These are phyloP conservation scores for Marasmius sp. DNA, from an alignment of 1,284 basidiomycete genomes.

Conservation along the genomic window DNA sequence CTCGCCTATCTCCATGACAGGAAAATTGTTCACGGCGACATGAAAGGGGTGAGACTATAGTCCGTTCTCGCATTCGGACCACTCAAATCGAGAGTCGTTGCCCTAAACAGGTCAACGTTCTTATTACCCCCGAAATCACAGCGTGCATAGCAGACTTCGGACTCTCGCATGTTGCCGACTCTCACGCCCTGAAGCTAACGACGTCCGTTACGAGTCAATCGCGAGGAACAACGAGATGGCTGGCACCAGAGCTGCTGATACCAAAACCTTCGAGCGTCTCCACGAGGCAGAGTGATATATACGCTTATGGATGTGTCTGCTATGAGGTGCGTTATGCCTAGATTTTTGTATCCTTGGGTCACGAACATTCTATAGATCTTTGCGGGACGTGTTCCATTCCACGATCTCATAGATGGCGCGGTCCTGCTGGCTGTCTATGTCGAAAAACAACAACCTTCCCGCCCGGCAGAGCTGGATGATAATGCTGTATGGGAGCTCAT, in stretches of 20 bases:
- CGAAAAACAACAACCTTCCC: no score
- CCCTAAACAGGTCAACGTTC: neutral
- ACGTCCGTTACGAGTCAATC: neutral
- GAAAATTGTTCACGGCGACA: slow-evolving; percentile 36
- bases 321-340: neutral
- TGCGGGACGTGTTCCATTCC: no score
- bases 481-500: no score
- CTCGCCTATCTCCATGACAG: slow-evolving; percentile 33
- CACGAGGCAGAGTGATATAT: neutral
- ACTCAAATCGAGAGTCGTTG: neutral
- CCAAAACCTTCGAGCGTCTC: neutral
- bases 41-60: slow-evolving; percentile 33
- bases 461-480: no score
- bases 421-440: no score
- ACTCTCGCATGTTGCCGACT: slow-evolving; percentile 20
- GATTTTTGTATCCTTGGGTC: no score
- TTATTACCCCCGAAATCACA: slow-evolving; percentile 26
- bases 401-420: no score
- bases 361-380: no score
- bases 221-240: slow-evolving; percentile 21
- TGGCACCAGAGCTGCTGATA: slow-evolving; percentile 23
- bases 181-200: slow-evolving; percentile 1
- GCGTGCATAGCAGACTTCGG: slow-evolving; percentile 39
- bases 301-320: neutral
- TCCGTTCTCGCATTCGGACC: neutral